These are phyloP conservation scores for Monilinia vaccinii-corymbosi DNA, from an alignment of 2,329 filamentous ascomycete genomes.

Conservation along the genomic window DNA sequence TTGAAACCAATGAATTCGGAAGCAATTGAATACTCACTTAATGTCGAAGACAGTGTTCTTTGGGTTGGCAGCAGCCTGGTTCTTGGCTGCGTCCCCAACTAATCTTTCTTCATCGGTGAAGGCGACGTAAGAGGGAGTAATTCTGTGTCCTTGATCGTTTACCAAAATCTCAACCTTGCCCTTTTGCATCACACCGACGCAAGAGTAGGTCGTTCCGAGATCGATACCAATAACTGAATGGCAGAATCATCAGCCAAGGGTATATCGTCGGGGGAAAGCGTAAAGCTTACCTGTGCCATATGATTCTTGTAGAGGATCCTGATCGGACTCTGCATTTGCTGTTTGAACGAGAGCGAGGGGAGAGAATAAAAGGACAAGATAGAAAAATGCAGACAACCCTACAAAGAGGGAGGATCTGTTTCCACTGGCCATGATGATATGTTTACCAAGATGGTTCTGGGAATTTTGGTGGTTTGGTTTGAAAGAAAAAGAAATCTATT, in stretches of 20 bases:
- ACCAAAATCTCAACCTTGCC: slow-evolving; percentile 92
- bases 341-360: slow-evolving; percentile 77
- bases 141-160: slow-evolving; percentile 96
- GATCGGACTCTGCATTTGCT: slow-evolving; percentile 61
- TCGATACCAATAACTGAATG: slow-evolving; percentile 79
- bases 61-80: slow-evolving; percentile 52
- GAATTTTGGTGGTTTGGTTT: neutral
- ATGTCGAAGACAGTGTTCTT: slow-evolving; percentile 15
- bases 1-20: slow-evolving; percentile 8
- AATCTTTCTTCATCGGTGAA: slow-evolving; percentile 96
- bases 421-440: slow-evolving; percentile 45
- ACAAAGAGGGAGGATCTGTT: slow-evolving; percentile 63
- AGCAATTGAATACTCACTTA: slow-evolving; percentile 52
- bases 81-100: slow-evolving; percentile 96
- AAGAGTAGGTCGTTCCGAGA: slow-evolving; percentile 82
- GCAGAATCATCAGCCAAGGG: slow-evolving; percentile 13
- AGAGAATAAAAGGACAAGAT: slow-evolving; percentile 81
- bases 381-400: slow-evolving; percentile 82
- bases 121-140: slow-evolving; percentile 89
- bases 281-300: slow-evolving; percentile 57
- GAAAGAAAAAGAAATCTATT: slow-evolving; percentile 1
- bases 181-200: slow-evolving; percentile 92
- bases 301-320: slow-evolving; percentile 55
- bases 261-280: neutral
- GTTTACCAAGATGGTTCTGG: slow-evolving; percentile 14